Percentiles rank a stretch among this genome's conserved stretches.
Evolutionary conservation across 768 basidiomycete genomes (phyloP).

Genomic region (Pleurotus djamor): DNA sequence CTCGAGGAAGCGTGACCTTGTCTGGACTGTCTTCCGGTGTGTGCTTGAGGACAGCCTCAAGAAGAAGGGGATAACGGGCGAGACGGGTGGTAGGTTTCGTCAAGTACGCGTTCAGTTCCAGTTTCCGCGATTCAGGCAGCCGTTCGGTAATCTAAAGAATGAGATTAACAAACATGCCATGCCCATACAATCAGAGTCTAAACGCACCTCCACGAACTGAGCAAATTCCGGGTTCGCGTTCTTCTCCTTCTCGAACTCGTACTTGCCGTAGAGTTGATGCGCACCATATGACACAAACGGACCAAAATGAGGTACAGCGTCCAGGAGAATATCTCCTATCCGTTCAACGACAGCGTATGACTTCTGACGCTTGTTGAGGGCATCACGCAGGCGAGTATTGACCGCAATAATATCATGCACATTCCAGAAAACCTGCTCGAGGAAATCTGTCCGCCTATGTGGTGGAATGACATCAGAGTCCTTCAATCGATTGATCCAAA

Average conservation of each 20-base stretch:
- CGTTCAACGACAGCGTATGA: slow-evolving; percentile 89
- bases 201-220: slow-evolving; percentile 88
- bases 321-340: slow-evolving; percentile 89
- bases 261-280: slow-evolving; percentile 97
- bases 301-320: slow-evolving; percentile 81
- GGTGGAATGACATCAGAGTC: slow-evolving; percentile 74
- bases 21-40: slow-evolving; percentile 91
- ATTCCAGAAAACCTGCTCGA: slow-evolving; percentile 98
- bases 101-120: slow-evolving; percentile 96
- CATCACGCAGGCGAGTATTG: slow-evolving; percentile 89
- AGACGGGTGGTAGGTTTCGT: slow-evolving; percentile 98
- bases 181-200: not conserved
- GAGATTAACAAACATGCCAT: not conserved
- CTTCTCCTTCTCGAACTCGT: slow-evolving; percentile 99
- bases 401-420: slow-evolving; percentile 90
- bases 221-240: slow-evolving; percentile 89
- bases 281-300: slow-evolving; percentile 96
- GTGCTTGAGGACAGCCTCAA: slow-evolving; percentile 90
- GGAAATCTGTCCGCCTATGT: slow-evolving; percentile 76
- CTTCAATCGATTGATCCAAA: slow-evolving; percentile 87
- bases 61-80: slow-evolving; percentile 91
- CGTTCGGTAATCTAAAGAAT: slow-evolving; percentile 79
- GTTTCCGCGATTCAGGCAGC: slow-evolving; percentile 90
- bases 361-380: slow-evolving; percentile 93
- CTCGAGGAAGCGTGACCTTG: slow-evolving; percentile 74